These are phyloP conservation scores for Microdochium nivale DNA, from an alignment of 2,329 filamentous ascomycete genomes.

Conservation along the genomic window DNA sequence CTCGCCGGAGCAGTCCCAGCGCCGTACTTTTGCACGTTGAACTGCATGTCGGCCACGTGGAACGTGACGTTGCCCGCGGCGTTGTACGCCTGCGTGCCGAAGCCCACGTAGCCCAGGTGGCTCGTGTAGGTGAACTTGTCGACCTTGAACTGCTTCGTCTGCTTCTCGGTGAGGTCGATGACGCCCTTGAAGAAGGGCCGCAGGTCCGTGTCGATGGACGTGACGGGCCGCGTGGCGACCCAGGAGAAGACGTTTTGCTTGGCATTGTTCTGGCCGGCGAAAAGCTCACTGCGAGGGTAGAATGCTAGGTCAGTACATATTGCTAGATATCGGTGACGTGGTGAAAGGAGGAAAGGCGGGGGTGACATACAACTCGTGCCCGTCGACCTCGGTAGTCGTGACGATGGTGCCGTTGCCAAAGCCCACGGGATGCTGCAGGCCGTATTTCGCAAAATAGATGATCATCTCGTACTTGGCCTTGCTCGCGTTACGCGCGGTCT, in stretches of 20 bases:
- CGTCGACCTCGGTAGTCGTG: conserved; percentile 25
- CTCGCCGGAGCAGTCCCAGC: background rate
- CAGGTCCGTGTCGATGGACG: conserved; percentile 38
- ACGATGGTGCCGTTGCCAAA: conserved; percentile 18
- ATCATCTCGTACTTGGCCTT: conserved; percentile 43
- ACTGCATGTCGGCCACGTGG: conserved; percentile 17
- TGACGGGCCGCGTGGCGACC: conserved; percentile 25
- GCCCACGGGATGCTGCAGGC: conserved; percentile 38
- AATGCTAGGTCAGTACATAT: background rate
- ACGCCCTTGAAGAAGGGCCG: conserved; percentile 28
- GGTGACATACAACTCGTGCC: conserved; percentile 30
- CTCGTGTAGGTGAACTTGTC: conserved; percentile 28
- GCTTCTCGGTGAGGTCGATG: conserved; percentile 10
- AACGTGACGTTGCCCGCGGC: conserved; percentile 37
- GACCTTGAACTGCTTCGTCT: conserved; percentile 22
- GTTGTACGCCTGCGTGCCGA: conserved; percentile 42
- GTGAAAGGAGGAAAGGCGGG: background rate
- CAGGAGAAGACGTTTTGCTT: conserved; percentile 41
- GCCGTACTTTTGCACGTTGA: background rate
- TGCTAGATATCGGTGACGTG: background rate
- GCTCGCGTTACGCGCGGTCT: conserved; percentile 19
- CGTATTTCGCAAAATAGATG: conserved; percentile 45
- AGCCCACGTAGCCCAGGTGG: conserved; percentile 42
- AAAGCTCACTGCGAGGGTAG: conserved; percentile 26
- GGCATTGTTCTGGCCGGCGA: conserved; percentile 27